A percentile compares a stretch with the other conserved stretches of the same genome.
Evolutionary conservation across 768 basidiomycete species (phyloP).

Genomic region (Rickenella mellea): DNA sequence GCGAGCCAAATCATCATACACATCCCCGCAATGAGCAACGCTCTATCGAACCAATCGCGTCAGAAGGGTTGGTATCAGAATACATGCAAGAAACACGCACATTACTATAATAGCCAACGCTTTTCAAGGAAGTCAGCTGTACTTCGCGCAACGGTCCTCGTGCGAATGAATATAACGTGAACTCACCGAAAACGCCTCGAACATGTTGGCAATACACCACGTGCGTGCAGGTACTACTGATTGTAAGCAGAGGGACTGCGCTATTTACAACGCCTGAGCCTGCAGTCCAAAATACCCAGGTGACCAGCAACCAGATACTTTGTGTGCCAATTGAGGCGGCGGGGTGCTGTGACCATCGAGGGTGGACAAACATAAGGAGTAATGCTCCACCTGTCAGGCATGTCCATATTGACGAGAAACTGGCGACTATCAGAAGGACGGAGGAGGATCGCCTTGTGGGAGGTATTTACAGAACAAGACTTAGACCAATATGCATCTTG

Average conservation of each 20-base stretch:
- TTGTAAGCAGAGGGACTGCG: constrained; percentile 35
- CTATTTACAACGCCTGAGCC: constrained; percentile 43
- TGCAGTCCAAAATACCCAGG: constrained; percentile 54
- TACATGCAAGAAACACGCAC: background rate
- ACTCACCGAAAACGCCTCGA: constrained; percentile 42
- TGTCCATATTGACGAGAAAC: constrained; percentile 57
- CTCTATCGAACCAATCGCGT: background rate
- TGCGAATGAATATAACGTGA: background rate
- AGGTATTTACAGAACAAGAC: constrained; percentile 37
- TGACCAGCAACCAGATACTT: constrained; percentile 46
- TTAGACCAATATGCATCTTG: constrained; percentile 31
- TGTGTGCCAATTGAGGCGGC: constrained; percentile 51
- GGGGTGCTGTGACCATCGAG: constrained; percentile 42
- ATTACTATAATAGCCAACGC: background rate
- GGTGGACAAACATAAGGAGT: constrained; percentile 53
- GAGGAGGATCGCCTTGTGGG: background rate
- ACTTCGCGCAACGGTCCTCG: background rate
- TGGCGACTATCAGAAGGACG: constrained; percentile 14
- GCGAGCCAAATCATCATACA: background rate
- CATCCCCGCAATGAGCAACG: background rate
- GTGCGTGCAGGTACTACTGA: constrained; percentile 28
- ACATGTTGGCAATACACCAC: constrained; percentile 50
- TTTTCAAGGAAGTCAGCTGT: background rate
- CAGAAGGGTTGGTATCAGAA: background rate
- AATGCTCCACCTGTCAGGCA: constrained; percentile 40